Percentiles rank a stretch among this genome's conserved stretches.
These are phyloP conservation scores for Eucalyptus curtisii DNA, from an alignment of 345 rosid species.

Conservation along the genomic window DNA sequence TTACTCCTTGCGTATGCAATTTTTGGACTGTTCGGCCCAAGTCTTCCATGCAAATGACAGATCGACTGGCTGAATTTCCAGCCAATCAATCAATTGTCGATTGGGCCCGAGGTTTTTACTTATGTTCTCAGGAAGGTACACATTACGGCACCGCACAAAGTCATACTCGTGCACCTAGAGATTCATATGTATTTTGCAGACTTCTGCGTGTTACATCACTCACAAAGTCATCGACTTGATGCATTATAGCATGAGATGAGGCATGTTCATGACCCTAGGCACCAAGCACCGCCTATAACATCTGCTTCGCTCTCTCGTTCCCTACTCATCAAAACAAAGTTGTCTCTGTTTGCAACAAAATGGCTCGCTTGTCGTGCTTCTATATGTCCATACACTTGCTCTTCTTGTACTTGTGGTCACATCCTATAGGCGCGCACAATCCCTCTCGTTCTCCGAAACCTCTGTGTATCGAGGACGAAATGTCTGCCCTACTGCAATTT, in stretches of 20 bases:
- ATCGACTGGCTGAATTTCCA: too few species aligned
- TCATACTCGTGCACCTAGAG: not conserved
- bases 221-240: not conserved
- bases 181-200: not conserved
- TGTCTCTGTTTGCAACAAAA: not conserved
- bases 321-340: not conserved
- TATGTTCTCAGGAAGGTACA: not conserved
- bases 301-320: accelerated
- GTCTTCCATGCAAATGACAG: too few species aligned
- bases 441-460: not conserved
- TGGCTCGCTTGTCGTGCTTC: not conserved
- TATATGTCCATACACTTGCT: not conserved
- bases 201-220: not conserved
- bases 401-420: not conserved
- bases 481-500: not conserved
- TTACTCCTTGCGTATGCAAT: not conserved
- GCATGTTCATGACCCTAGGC: not conserved
- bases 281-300: not conserved
- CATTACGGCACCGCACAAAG: not conserved
- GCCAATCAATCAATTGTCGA: too few species aligned
- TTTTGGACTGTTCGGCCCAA: not conserved
- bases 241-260: not conserved
- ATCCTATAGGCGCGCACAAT: not conserved
- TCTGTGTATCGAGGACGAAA: not conserved
- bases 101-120: not conserved